Evolutionary conservation across 116 monocot species (phyloP), one percentile per base, ranked within the genome.

Genomic region (Thalassia testudinum): DNA sequence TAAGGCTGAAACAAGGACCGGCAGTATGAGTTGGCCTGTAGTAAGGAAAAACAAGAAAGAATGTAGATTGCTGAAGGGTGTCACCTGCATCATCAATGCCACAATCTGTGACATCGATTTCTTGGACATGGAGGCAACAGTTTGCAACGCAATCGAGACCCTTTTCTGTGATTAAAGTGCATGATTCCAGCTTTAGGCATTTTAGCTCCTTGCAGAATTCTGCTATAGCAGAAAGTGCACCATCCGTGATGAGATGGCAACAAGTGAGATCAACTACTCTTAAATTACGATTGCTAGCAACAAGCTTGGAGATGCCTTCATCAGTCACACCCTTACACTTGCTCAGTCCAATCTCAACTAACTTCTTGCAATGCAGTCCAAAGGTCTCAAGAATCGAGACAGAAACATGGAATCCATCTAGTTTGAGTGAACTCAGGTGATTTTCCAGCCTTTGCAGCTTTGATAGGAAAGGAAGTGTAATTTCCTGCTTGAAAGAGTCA

Each of bases 31-130:
- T 34, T 34, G 3, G 30, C 30, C 3, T 34, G 30, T 10, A 34
- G 30, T 3, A 34, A 10, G 10, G 30, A 5, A 34, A 5, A 3
- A 34, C 30, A 34, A 5, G 30, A 10, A 34, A 34, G 30, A n/a
- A n/a, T 34, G 30, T 5, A 34, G 30, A 5, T 34, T 3, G 30
- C 30, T 34, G 10, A 10, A 57, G 25, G 1, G 10, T 7, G n/a
- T 42, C 57, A 86, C 91, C 86, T 43, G 59, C 28, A 58, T 92
- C 82, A 58, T 51, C 63, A 13, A 92, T 50, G 47, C 52, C 49
- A 56, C 86, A 92, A 52, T 86, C 92, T 13, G 92, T 92, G 43
- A 92, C 86, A 72, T 92, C 92, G 13, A 92, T 62, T 62, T 86
- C 79, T 40, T 75, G 49, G 12, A 92, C 66, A 62, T 55, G 11